A percentile compares a stretch with the other conserved stretches of the same genome.
Conservation (phyloP, 2,329 filamentous ascomycete genomes). For the Madurella fahalii region DNA sequence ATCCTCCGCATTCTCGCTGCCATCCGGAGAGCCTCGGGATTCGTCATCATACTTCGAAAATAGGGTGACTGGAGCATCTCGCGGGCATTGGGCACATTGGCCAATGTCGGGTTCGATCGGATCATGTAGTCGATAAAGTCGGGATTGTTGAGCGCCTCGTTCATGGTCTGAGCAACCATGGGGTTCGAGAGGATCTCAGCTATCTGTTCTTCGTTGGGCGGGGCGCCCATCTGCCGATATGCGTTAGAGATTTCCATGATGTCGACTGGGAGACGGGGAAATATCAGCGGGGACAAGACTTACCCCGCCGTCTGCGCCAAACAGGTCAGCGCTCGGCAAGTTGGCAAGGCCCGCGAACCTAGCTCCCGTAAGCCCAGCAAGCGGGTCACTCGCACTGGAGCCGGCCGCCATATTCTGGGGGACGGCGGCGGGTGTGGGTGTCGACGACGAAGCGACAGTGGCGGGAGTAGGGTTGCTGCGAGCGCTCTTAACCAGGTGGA, state of each 20-base stretch:
- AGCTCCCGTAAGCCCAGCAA: slow-evolving; percentile 87
- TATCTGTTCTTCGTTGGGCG: slow-evolving; percentile 74
- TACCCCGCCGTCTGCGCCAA: slow-evolving; percentile 92
- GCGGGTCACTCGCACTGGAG: slow-evolving; percentile 73
- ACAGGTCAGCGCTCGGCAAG: slow-evolving; percentile 80
- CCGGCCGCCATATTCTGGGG: slow-evolving; percentile 77
- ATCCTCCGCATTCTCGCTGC: slow-evolving; percentile 78
- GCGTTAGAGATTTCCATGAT: slow-evolving; percentile 7
- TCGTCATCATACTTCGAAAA: slow-evolving; percentile 89
- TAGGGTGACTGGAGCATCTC: slow-evolving; percentile 84
- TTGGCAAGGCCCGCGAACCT: slow-evolving; percentile 90
- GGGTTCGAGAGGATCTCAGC: slow-evolving; percentile 85
- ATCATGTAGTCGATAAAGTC: slow-evolving; percentile 93
- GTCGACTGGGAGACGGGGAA: too few relatives aligned
- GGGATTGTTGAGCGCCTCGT: slow-evolving; percentile 94
- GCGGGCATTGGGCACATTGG: slow-evolving; percentile 69
- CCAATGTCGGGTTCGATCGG: slow-evolving; percentile 78
- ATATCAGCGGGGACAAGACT: slow-evolving; percentile 38
- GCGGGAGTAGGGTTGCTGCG: slow-evolving; percentile 67
- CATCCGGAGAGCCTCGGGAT: slow-evolving; percentile 77
- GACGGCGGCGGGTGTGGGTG: slow-evolving; percentile 55
- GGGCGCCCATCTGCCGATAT: slow-evolving; percentile 74
- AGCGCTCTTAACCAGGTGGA: slow-evolving; percentile 95
- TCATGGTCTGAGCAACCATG: slow-evolving; percentile 80
- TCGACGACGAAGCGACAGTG: slow-evolving; percentile 39